Evolutionary conservation across 345 rosid species (phyloP).

Genomic region (Boechera stricta): DNA sequence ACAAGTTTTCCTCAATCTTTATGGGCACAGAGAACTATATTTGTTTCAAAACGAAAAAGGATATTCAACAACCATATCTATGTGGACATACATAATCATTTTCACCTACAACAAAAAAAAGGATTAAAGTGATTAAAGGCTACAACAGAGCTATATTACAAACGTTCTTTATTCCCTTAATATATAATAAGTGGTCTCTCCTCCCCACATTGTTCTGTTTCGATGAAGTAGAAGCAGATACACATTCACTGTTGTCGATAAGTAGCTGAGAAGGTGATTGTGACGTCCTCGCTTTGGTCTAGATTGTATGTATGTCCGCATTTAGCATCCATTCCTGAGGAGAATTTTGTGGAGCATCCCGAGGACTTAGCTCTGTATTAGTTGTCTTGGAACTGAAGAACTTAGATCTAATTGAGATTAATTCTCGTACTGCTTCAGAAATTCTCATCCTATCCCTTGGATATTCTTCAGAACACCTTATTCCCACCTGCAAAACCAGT

Average conservation of each 20-base stretch:
- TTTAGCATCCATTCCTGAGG: conserved; percentile 39
- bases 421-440: conserved; percentile 24
- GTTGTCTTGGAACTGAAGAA: conserved; percentile 26
- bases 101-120: background rate
- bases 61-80: background rate
- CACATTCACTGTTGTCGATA: background rate
- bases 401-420: conserved; percentile 36
- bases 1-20: background rate
- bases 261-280: conserved; percentile 8
- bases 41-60: background rate
- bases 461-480: conserved; percentile 43
- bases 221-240: background rate
- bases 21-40: background rate
- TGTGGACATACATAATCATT: background rate
- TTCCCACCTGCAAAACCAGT: conserved; percentile 40
- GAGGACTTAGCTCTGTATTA: conserved; percentile 28
- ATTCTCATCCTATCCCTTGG: conserved; percentile 40
- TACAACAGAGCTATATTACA: background rate
- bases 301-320: conserved; percentile 18
- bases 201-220: conserved; percentile 8
- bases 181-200: conserved; percentile 8
- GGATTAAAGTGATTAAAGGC: background rate
- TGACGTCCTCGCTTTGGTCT: background rate
- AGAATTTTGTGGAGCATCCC: conserved; percentile 24
- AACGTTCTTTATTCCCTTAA: background rate